Evolutionary conservation across 176 grass and related monocot species (phyloP).

Genomic region (Musa troglodytarum): DNA sequence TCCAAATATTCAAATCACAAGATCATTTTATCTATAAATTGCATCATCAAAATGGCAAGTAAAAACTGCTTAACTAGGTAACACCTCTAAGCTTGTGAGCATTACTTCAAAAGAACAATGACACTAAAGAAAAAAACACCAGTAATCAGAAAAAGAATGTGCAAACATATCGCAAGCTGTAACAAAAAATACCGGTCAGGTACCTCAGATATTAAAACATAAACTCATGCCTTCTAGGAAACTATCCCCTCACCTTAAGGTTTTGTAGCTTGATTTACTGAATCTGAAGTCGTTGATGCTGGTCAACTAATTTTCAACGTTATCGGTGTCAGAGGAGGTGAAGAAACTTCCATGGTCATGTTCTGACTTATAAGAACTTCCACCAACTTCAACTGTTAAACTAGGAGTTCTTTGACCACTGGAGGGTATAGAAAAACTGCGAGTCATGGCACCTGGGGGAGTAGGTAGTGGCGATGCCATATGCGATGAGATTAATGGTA

Average conservation of each 20-base stretch:
- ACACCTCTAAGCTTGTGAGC: neutral
- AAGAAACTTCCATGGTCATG: conserved; percentile 29
- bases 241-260: conserved; percentile 16
- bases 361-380: conserved; percentile 40
- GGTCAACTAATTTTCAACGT: conserved; percentile 34
- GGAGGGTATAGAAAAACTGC: conserved; percentile 95
- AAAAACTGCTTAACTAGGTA: no score
- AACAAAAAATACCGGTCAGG: neutral
- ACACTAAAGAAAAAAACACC: neutral
- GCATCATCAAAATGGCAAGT: no score
- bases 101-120: neutral
- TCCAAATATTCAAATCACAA: no score
- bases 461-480: conserved; percentile 81
- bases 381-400: conserved; percentile 39
- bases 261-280: conserved; percentile 28
- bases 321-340: conserved; percentile 49
- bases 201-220: no score
- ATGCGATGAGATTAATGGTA: conserved; percentile 29
- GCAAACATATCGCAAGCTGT: neutral
- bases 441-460: conserved; percentile 60
- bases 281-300: conserved; percentile 32
- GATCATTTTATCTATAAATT: no score
- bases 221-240: neutral
- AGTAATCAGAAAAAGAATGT: neutral
- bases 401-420: conserved; percentile 41